Base-by-base conservation (phyloP, 2,329 filamentous ascomycete species). In the Monosporascus sp. region DNA sequence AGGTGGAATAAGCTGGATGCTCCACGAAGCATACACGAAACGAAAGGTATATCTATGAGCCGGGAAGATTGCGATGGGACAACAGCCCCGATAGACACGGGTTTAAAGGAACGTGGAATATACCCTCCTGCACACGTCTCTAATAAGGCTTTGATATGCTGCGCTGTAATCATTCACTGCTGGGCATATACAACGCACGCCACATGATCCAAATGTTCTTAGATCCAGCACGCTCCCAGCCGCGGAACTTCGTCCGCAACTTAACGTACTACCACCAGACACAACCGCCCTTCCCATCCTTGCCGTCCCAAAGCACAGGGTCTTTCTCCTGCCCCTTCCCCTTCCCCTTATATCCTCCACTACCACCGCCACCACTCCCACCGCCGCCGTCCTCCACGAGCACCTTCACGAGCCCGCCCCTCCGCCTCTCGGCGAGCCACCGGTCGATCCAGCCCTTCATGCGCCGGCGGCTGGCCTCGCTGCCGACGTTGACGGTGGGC, bases 401-500 rank as follows among this genome's bases (percentile, higher is more conserved):
- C 1, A 79, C 72, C 46, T 63, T 68, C 3, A 84, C 69, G 4
- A 81, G 53, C 0, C 84, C 84, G 7, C 79, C 80, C 59, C 74
- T 76, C 55, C 79, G 72, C 65, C 84, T 69, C 68, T 87, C 84
- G 0, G 72, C 68, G 57, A 82, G 63, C 84, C 84, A 87, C 47
- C 79, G 73, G 60, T 87, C 84, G 18, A 78, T 77, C 85, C 85
- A 88, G 3, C 65, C 74, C 71, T 82, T 86, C 84, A 87, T 87
- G 56, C 80, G 74, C 59, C 74, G 76, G 49, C 84, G 70, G 3
- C 77, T 75, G 51, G 72, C 69, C 55, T 84, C 82, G 63, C 78
- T 85, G 2, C 82, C 83, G 1, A 87, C 80, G 53, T 99, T 97
- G 3, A 99, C 94, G 0, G 94, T 99, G 0, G 94, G 94, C 17